Evolutionary conservation across 352 stramenopile genomes (phyloP), one percentile per base, ranked within the genome.

Genomic region (Phytopythium vexans): DNA sequence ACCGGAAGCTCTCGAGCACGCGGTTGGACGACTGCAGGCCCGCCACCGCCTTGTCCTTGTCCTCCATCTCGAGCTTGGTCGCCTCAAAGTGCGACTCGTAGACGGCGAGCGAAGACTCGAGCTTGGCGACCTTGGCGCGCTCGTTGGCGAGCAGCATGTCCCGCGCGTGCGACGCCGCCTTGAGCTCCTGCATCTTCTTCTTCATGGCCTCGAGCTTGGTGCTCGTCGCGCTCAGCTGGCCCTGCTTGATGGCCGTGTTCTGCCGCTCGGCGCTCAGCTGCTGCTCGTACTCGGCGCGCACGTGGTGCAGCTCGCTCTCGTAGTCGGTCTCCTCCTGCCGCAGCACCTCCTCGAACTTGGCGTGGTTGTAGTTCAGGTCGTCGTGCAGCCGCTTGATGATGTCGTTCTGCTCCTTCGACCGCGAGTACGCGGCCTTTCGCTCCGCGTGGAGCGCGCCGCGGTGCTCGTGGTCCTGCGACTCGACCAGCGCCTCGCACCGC

Each of bases 111-210:
- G 76, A 85, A 1, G 63, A 56, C 50, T 94, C 82, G 6, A 94
- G 62, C 16, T 84, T 83, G 3, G 60, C 49, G 7, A 82, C 66
- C 50, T 91, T 92, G 8, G 77, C 77, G n/a, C 70, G 59, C 39
- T 94, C 83, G 3, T 78, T 92, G 7, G 77, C 62, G 1, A 94
- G 53, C 21, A 94, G 51, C n/a, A 91, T 72, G 50, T 94, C 81
- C 5, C 74, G 69, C 38, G 74, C 75, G 11, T 87, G 71, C 0
- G 77, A 88, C 0, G 75, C 74, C 6, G 83, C 76, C 53, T 92
- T 92, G 8, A 94, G 60, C 54, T 94, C 83, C 42, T 92, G 81
- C 62, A 92, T 86, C 42, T 94, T 94, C 58, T 92, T 94, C 43
- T 88, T 75, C 8, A 92, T 60, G 6, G 79, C 86, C 43, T 94